phyloP scores from a whole-genome alignment of 1,139 yeast genomes.

The Arxiozyma telluris region DNA sequence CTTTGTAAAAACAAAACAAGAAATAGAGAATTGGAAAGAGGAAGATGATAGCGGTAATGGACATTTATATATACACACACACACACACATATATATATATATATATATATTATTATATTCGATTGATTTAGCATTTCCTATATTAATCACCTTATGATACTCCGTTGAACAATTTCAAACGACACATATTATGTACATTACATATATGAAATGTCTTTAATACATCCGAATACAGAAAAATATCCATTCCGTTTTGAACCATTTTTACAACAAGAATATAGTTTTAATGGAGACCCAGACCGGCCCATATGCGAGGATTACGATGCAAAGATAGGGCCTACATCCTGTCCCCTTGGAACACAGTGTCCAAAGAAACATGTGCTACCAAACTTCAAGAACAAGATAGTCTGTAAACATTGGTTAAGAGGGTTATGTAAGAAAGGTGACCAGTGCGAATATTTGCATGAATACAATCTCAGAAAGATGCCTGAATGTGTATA shows the following conservation, averaged over 20 bases:
- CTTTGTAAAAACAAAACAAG: too few species aligned
- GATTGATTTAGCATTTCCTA: not conserved
- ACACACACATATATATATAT: too few species aligned
- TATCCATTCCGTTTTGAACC: conserved; percentile 73
- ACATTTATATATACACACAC: not conserved
- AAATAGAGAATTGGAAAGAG: too few species aligned
- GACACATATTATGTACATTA: not conserved
- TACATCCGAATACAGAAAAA: conserved; percentile 34
- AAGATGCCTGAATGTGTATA: conserved; percentile 97
- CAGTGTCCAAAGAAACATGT: conserved; percentile 87
- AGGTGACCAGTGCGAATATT: conserved; percentile 91
- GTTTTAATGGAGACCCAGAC: conserved; percentile 80
- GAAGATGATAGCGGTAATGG: not conserved
- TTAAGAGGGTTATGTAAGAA: conserved; percentile 92
- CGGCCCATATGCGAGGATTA: conserved; percentile 81
- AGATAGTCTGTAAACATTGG: conserved; percentile 97
- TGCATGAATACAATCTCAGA: conserved; percentile 88
- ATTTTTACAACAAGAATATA: conserved; percentile 68
- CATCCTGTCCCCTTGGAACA: conserved; percentile 76
- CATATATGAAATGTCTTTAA: conserved; percentile 20
- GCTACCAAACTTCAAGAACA: conserved; percentile 69
- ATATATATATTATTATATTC: too few species aligned
- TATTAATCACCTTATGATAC: too few species aligned
- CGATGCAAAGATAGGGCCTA: conserved; percentile 41
- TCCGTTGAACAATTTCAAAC: not conserved